phyloP scores from a whole-genome alignment of 1,284 basidiomycete species.

The Puccinia sorghi region DNA sequence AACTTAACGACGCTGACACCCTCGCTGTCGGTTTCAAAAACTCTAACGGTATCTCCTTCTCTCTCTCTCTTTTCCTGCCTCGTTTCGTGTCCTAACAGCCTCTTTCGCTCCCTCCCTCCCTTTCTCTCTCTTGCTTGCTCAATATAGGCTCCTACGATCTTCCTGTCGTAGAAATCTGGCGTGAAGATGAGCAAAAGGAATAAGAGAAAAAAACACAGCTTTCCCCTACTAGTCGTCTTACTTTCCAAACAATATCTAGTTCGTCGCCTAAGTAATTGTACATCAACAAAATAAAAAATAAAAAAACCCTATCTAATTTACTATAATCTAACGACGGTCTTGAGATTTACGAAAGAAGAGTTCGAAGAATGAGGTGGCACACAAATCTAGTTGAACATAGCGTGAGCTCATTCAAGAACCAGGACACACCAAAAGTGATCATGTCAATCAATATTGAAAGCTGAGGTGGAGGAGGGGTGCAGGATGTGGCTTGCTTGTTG shows the following conservation, averaged over 20 bases:
- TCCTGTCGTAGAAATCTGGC: slow-evolving; percentile 6
- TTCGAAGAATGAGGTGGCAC: too few relatives aligned
- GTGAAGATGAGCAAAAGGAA: neutral
- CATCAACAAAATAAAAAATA: too few relatives aligned
- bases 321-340: too few relatives aligned
- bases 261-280: neutral
- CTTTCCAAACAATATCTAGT: neutral
- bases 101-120: neutral
- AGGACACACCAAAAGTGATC: too few relatives aligned
- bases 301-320: too few relatives aligned
- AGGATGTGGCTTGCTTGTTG: too few relatives aligned
- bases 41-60: neutral
- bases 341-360: too few relatives aligned
- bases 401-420: too few relatives aligned
- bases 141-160: neutral
- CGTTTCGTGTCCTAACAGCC: neutral
- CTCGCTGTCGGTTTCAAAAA: slow-evolving; percentile 32
- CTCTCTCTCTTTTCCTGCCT: neutral
- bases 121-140: neutral
- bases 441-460: too few relatives aligned
- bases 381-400: too few relatives aligned
- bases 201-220: too few relatives aligned
- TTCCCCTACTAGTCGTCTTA: neutral
- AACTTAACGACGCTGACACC: slow-evolving; percentile 19
- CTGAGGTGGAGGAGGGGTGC: too few relatives aligned